Evolutionary conservation across 2,329 filamentous ascomycete species (phyloP).

Genomic region (Didymella pinodella): DNA sequence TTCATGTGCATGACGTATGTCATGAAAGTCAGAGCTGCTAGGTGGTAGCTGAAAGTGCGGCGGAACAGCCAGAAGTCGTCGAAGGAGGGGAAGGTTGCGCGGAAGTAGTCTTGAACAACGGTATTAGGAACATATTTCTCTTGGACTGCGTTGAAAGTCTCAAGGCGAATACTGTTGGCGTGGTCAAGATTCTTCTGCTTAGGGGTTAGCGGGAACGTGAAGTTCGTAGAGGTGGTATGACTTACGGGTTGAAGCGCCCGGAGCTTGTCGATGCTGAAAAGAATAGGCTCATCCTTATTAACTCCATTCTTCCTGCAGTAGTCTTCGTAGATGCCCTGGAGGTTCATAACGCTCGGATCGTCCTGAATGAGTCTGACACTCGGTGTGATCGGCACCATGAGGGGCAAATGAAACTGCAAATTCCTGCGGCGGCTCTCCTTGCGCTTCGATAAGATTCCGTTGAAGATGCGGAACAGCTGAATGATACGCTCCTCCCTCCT

Average conservation of each 20-base stretch:
- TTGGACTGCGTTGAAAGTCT: constrained; percentile 95
- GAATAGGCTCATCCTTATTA: constrained; percentile 92
- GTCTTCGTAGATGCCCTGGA: constrained; percentile 96
- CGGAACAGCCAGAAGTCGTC: constrained; percentile 99
- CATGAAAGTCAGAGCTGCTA: constrained; percentile 95
- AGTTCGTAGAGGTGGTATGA: constrained; percentile 12
- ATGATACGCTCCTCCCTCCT: constrained; percentile 92
- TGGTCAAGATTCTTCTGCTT: constrained; percentile 73
- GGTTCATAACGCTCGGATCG: constrained; percentile 89
- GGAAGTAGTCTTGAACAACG: constrained; percentile 87
- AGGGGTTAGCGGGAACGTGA: constrained; percentile 21
- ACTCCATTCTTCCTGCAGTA: constrained; percentile 87
- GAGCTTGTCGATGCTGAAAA: constrained; percentile 96
- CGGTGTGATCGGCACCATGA: constrained; percentile 94
- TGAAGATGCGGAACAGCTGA: constrained; percentile 97
- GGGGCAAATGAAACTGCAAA: constrained; percentile 91
- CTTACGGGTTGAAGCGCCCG: constrained; percentile 65
- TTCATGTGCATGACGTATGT: constrained; percentile 98
- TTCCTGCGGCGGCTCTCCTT: constrained; percentile 96
- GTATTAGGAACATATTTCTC: constrained; percentile 89
- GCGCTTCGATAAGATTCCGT: constrained; percentile 86
- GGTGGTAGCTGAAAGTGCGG: constrained; percentile 93
- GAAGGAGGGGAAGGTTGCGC: constrained; percentile 84
- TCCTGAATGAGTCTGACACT: constrained; percentile 96
- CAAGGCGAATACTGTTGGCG: constrained; percentile 75